phyloP scores from a whole-genome alignment of 768 basidiomycete genomes.

The Hypholoma sublateritium region DNA sequence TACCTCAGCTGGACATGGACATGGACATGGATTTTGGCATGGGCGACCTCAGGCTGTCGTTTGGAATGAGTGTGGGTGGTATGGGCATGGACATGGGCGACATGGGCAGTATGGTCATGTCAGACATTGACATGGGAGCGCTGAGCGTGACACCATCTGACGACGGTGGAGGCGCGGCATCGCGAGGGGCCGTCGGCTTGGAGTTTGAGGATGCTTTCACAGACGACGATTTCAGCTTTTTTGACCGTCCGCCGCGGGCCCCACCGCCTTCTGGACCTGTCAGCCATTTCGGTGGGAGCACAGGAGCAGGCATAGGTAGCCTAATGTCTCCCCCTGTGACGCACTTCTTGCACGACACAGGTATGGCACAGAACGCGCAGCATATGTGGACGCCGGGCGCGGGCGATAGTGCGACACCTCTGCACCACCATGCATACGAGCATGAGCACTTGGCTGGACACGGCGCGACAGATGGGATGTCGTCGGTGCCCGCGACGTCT shows the following conservation, averaged over 20 bases:
- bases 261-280: background rate
- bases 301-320: background rate
- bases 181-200: conserved; percentile 33
- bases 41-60: conserved; percentile 31
- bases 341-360: background rate
- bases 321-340: background rate
- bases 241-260: conserved; percentile 52
- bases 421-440: background rate
- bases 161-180: background rate
- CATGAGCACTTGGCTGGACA: conserved; percentile 47
- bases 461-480: conserved; percentile 32
- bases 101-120: conserved; percentile 34
- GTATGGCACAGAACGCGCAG: conserved; percentile 6
- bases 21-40: conserved; percentile 52
- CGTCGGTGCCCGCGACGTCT: conserved; percentile 51
- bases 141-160: conserved; percentile 26
- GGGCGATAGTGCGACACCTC: conserved; percentile 30
- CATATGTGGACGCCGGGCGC: conserved; percentile 26
- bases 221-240: conserved; percentile 89
- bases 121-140: conserved; percentile 23
- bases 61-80: conserved; percentile 38
- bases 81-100: conserved; percentile 22
- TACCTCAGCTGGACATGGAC: conserved; percentile 42
- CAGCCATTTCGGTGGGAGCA: background rate
- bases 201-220: conserved; percentile 70